Evolutionary conservation across 2,329 filamentous ascomycete species (phyloP).

Genomic region (Trichoderma arundinaceum): DNA sequence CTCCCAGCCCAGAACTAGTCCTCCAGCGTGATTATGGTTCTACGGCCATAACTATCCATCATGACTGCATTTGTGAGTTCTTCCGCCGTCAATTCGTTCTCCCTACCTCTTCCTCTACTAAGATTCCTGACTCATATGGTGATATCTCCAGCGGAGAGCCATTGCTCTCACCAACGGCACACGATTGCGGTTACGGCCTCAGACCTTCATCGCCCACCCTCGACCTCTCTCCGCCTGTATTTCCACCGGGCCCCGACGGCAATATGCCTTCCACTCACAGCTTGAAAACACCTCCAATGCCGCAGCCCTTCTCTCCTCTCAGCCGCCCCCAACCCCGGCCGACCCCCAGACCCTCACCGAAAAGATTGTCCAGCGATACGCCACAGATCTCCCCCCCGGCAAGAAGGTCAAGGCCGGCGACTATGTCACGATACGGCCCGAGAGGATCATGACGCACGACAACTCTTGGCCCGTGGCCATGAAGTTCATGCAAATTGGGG

Average conservation of each 20-base stretch:
- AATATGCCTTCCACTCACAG: conserved; percentile 67
- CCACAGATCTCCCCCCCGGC: conserved; percentile 73
- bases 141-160: neutral
- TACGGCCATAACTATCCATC: too few relatives aligned
- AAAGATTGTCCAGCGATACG: conserved; percentile 86
- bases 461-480: conserved; percentile 75
- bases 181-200: neutral
- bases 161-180: neutral
- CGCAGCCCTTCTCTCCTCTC: conserved; percentile 60
- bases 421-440: conserved; percentile 72
- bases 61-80: neutral
- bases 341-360: conserved; percentile 82
- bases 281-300: conserved; percentile 59
- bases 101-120: neutral
- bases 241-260: conserved; percentile 42
- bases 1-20: too few relatives aligned
- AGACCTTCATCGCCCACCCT: neutral
- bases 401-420: conserved; percentile 81
- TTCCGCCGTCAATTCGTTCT: neutral
- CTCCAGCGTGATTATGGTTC: too few relatives aligned
- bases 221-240: conserved; percentile 14
- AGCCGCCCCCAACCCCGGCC: conserved; percentile 36
- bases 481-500: conserved; percentile 83
- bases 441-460: conserved; percentile 85
- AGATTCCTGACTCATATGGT: neutral